Conservation (phyloP, 2,329 filamentous ascomycete species). For the Ophiostoma sp. region DNA sequence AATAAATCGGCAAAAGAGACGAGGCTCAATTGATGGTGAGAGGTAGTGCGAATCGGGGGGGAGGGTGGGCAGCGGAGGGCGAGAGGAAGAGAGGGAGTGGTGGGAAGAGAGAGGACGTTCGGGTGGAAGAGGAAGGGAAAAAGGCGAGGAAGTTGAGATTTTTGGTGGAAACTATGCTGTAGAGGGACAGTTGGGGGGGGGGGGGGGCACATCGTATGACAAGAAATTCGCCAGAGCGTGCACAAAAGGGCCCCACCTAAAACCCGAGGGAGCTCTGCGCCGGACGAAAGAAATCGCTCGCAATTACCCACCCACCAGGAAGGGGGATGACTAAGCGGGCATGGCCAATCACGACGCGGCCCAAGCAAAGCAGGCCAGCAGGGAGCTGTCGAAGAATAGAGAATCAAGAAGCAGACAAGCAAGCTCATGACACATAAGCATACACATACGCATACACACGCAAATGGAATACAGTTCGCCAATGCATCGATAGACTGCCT, state of each 20-base stretch:
- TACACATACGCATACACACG: not conserved
- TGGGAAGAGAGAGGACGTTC: not conserved
- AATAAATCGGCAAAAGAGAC: slow-evolving; percentile 6
- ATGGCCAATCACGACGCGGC: slow-evolving; percentile 16
- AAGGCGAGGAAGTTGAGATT: slow-evolving; percentile 16
- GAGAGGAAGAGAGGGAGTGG: not conserved
- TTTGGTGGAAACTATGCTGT: slow-evolving; percentile 16
- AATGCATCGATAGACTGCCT: no score
- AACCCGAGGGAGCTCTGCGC: slow-evolving; percentile 23
- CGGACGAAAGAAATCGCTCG: slow-evolving; percentile 28
- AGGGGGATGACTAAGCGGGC: slow-evolving; percentile 19
- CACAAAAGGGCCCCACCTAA: slow-evolving; percentile 24
- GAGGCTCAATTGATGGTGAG: slow-evolving; percentile 14
- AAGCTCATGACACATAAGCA: no score
- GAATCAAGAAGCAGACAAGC: no score
- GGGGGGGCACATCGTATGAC: slow-evolving; percentile 27
- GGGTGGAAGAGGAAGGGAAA: slow-evolving; percentile 23
- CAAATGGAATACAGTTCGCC: no score
- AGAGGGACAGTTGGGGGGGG: slow-evolving; percentile 1
- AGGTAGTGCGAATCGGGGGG: not conserved
- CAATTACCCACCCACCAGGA: slow-evolving; percentile 24
- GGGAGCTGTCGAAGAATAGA: no score
- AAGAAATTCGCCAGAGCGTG: slow-evolving; percentile 17
- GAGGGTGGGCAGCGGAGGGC: not conserved
- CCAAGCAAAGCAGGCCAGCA: slow-evolving; percentile 12